Evolutionary conservation across 495 filamentous ascomycete species (phyloP), one percentile per base, ranked within the genome.

Genomic region (Talaromyces ruber): DNA sequence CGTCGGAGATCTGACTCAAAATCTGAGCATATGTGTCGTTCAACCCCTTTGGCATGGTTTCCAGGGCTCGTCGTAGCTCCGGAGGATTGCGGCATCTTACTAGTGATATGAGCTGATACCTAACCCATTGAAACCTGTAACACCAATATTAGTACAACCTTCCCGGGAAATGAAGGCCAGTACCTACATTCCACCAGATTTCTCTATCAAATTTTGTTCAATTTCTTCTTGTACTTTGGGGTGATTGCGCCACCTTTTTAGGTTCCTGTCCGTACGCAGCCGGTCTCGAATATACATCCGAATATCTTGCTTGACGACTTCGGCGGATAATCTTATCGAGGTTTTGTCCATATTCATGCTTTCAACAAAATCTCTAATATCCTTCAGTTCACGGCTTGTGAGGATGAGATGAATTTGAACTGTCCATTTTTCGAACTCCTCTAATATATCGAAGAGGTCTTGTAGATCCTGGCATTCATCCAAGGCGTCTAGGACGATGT

Each of bases 121-220:
- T 65, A 6, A 63, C 70, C 71, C 70, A 76, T 54, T 70, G 70
- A 61, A 78, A 76, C 72, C 74, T 77, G 4, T 18, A 21, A 58
- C 18, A 7, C 16, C 26, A 2, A 12, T 32, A 34, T 29, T n/a
- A n/a, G n/a, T n/a, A n/a, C n/a, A n/a, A n/a, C n/a, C n/a, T n/a
- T n/a, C n/a, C n/a, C n/a, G n/a, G n/a, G n/a, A n/a, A n/a, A n/a
- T n/a, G n/a, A n/a, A n/a, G n/a, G n/a, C n/a, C n/a, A n/a, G n/a
- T n/a, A n/a, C n/a, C 43, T 66, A 77, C 67, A 75, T 74, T 47
- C 68, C 68, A 55, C 69, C 32, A 26, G 63, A 64, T 65, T 65
- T 60, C 45, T 66, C 22, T 43, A 64, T 61, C n/a, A 72, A 54
- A 2, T 52, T 58, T 24, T 32, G 37, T 57, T 67, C 61, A 14